phyloP scores from a whole-genome alignment of 2,329 filamentous ascomycete species.

The Saccharata proteae region DNA sequence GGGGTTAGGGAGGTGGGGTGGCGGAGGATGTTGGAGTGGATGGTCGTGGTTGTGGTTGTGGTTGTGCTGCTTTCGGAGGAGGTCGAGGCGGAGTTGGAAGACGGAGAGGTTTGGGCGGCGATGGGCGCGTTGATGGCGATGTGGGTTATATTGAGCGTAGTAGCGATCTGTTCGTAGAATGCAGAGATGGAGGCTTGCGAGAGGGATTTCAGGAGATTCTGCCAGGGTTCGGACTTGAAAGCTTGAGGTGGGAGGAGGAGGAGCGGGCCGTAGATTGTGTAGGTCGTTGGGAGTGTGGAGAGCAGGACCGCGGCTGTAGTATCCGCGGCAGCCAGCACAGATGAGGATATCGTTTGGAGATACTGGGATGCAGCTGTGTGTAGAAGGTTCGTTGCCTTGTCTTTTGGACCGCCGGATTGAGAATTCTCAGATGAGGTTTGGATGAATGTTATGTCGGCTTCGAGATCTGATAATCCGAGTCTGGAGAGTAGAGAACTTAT shows the following conservation, averaged over 20 bases:
- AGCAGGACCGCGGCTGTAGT: conserved; percentile 13
- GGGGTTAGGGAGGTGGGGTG: conserved; percentile 59
- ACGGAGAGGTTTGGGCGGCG: conserved; percentile 9
- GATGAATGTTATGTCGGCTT: neutral
- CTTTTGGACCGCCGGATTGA: conserved; percentile 1
- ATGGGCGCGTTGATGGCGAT: conserved; percentile 49
- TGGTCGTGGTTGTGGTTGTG: conserved; percentile 1
- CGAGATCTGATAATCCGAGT: neutral
- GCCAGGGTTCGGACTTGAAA: conserved; percentile 27
- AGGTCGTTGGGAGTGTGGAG: conserved; percentile 26
- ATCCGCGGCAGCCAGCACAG: conserved; percentile 10
- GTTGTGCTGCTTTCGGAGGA: neutral
- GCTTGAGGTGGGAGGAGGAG: conserved; percentile 42
- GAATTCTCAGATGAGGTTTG: neutral
- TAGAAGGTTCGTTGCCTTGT: neutral
- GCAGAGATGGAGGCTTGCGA: conserved; percentile 14
- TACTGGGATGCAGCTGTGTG: neutral
- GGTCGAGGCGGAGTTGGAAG: conserved; percentile 18
- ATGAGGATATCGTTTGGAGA: conserved; percentile 8
- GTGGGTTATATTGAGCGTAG: conserved; percentile 38
- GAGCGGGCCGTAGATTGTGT: conserved; percentile 45
- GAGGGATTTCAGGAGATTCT: conserved; percentile 15
- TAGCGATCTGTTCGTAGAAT: conserved; percentile 15
- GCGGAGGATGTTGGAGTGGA: conserved; percentile 53
- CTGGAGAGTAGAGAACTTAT: no score